A percentile compares a stretch with the other conserved stretches of the same genome.
Evolutionary conservation across 805 yeast genomes (phyloP).

Genomic region (Candida succiphila): DNA sequence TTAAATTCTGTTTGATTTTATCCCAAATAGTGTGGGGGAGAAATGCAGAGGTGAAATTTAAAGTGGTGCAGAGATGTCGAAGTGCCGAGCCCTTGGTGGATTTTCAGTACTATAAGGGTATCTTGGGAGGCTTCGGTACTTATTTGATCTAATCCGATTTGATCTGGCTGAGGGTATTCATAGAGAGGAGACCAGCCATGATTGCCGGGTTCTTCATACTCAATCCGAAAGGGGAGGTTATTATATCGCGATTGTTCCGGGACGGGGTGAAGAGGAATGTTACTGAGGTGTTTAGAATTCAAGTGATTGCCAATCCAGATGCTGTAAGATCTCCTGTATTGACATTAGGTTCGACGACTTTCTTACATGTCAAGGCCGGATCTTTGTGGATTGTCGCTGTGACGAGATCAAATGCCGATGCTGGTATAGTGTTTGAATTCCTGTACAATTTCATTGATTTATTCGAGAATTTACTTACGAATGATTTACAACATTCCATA

Average conservation of each 20-base stretch:
- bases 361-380: conserved; percentile 58
- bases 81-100: too few relatives aligned
- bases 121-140: too few relatives aligned
- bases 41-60: too few relatives aligned
- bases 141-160: too few relatives aligned
- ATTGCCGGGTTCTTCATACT: conserved; percentile 75
- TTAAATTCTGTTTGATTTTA: too few relatives aligned
- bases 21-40: too few relatives aligned
- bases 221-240: conserved; percentile 73
- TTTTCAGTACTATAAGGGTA: too few relatives aligned
- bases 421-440: conserved; percentile 71
- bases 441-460: conserved; percentile 45
- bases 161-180: too few relatives aligned
- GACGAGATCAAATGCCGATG: conserved; percentile 83
- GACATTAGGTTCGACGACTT: conserved; percentile 89
- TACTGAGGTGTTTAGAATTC: conserved; percentile 85
- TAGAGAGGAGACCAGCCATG: too few relatives aligned
- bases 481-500: too few relatives aligned
- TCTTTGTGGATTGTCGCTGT: conserved; percentile 78
- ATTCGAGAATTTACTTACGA: not conserved
- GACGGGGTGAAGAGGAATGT: conserved; percentile 73
- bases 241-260: conserved; percentile 63
- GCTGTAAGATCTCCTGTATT: conserved; percentile 58
- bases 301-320: conserved; percentile 65
- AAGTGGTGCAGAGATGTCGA: too few relatives aligned